Base-by-base conservation (phyloP, 345 rosid species). In the Sonneratia alba region DNA sequence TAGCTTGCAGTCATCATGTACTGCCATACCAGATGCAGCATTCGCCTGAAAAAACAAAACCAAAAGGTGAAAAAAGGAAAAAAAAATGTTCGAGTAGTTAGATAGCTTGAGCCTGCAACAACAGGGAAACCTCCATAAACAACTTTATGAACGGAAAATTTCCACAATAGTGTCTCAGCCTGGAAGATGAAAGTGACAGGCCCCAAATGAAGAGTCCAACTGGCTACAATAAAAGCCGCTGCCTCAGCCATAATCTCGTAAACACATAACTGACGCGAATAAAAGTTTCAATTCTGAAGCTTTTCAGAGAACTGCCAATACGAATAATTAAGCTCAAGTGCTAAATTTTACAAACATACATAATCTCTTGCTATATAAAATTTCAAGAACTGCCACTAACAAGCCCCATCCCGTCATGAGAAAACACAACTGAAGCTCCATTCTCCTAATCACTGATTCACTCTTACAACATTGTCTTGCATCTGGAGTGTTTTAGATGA, bases 1-100 rank as follows among this genome's bases (percentile, higher is more conserved):
- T 27, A 80, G 55, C 74, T 77, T 80, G 74, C 83, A 80, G 65
- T 80, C 83, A 56, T 80, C 83, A 37, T 80, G 83, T 42, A 80
- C 83, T 21, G 80, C 83, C 71, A 80, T 79, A 62, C 82, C 82
- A 70, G 82, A 79, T 51, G 82, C 82, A 32, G 82, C 77, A 3
- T 79, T 79, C 51, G 83, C 83, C 83, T 75, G 74, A 3, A 57
- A 66, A 40, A 53, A 57, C 18, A 19, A 47, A 9, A 27, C 32
- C 32, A 27, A 27, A 27, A 27, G 32, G 32, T 27, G 32, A 27
- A 27, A 27, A 27, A 27, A 27, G 32, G 32, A 27, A 27, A 27
- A 27, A 27, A 8, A 40, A 40, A 47, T 12, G 65, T 57, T 15
- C 0, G 8, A 49, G 72, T 32, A 15, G 32, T 47, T 22, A 62